Conservation (phyloP, 2,329 filamentous ascomycete genomes). For the Clonostachys byssicola region DNA sequence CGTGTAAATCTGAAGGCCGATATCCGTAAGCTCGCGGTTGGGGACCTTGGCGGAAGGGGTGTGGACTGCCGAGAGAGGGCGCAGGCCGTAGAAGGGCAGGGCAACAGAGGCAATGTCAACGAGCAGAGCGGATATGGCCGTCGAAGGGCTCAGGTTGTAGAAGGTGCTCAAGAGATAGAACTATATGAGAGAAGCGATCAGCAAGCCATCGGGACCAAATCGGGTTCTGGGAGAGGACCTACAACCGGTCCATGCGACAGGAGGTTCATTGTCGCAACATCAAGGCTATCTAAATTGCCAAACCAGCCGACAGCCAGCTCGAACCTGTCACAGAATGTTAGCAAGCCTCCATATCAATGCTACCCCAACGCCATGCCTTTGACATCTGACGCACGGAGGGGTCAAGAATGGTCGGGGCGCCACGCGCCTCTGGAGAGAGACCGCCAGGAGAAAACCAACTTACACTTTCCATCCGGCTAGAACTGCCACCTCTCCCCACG, state of each 20-base stretch:
- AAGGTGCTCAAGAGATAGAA: conserved; percentile 74
- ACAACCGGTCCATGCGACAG: conserved; percentile 72
- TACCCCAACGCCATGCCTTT: not conserved
- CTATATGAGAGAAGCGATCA: conserved; percentile 23
- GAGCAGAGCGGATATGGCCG: conserved; percentile 55
- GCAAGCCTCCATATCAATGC: conserved; percentile 3
- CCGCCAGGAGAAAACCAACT: conserved; percentile 19
- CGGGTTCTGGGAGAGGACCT: conserved; percentile 18
- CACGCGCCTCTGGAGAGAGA: no score
- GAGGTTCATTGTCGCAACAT: conserved; percentile 60
- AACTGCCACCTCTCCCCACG: conserved; percentile 55
- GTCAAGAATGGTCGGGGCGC: not conserved
- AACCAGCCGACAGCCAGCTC: conserved; percentile 73
- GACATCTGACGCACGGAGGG: not conserved
- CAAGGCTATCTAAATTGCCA: conserved; percentile 68
- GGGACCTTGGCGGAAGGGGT: conserved; percentile 46
- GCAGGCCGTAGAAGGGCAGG: conserved; percentile 71
- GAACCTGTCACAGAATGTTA: conserved; percentile 39
- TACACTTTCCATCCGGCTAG: conserved; percentile 51
- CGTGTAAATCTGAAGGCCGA: conserved; percentile 58
- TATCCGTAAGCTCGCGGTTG: conserved; percentile 65
- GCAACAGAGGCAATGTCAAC: conserved; percentile 68
- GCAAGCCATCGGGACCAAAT: not conserved
- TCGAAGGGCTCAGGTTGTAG: conserved; percentile 63
- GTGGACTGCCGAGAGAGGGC: conserved; percentile 62